These are phyloP conservation scores for Neurospora pannonica DNA, from an alignment of 495 filamentous ascomycete species.

Conservation along the genomic window DNA sequence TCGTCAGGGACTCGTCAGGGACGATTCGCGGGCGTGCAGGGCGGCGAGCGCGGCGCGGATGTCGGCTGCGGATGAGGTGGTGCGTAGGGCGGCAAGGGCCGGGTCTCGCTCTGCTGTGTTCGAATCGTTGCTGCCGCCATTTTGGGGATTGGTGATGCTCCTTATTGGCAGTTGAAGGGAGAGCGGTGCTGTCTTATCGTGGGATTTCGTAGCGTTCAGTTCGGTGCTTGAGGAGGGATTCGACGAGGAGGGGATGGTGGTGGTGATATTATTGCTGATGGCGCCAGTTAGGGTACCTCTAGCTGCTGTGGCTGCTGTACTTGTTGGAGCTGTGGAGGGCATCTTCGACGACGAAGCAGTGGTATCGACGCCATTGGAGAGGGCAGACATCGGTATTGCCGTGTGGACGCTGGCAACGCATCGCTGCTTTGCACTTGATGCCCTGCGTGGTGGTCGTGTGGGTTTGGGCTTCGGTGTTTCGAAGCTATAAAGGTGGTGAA, in stretches of 20 bases:
- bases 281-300: background rate
- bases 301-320: conserved; percentile 3
- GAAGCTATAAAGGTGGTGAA: background rate
- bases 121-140: background rate
- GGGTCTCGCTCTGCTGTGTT: conserved; percentile 8
- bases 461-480: background rate
- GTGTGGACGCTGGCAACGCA: conserved; percentile 22
- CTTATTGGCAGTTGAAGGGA: background rate
- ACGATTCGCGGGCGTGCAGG: conserved; percentile 65
- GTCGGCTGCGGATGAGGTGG: conserved; percentile 64
- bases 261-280: conserved; percentile 5
- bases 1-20: conserved; percentile 62
- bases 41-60: conserved; percentile 65
- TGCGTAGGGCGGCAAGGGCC: conserved; percentile 42
- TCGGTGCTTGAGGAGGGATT: conserved; percentile 2
- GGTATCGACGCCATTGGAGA: conserved; percentile 29
- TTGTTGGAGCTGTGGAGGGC: conserved; percentile 7
- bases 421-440: conserved; percentile 13
- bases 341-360: conserved; percentile 11
- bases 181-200: background rate
- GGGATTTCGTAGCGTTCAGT: background rate
- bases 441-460: background rate
- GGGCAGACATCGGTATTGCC: conserved; percentile 27
- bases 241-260: background rate
- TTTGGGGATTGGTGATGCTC: background rate